Percentiles rank a stretch among this genome's conserved stretches.
Conservation (phyloP, 495 filamentous ascomycete genomes). For the Penicillium waksmanii region DNA sequence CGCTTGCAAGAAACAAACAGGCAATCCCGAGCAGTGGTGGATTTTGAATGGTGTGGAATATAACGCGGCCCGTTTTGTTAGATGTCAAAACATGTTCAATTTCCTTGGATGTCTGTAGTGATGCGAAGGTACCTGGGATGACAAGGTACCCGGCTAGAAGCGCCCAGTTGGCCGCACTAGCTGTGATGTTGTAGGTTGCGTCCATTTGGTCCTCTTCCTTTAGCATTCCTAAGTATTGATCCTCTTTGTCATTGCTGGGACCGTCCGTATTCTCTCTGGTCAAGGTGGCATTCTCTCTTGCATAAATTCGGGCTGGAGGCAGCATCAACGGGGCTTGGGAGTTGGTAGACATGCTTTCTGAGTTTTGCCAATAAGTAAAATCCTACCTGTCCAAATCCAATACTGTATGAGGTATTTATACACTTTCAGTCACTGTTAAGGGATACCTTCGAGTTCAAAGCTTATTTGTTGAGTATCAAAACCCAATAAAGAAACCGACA, state of each 20-base stretch:
- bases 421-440: too few species aligned
- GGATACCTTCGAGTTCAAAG: too few species aligned
- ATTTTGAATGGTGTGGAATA: conserved; percentile 9
- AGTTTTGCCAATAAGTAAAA: too few species aligned
- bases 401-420: too few species aligned
- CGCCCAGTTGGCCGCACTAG: conserved; percentile 4
- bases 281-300: background rate
- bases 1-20: conserved; percentile 9
- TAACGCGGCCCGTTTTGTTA: conserved; percentile 9
- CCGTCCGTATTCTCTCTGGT: background rate
- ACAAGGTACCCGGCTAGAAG: conserved; percentile 10
- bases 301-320: background rate
- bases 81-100: conserved; percentile 4
- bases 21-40: conserved; percentile 11
- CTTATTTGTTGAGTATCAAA: too few species aligned
- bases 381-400: too few species aligned
- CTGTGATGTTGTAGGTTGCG: conserved; percentile 3
- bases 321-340: background rate
- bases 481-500: too few species aligned
- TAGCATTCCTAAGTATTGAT: background rate
- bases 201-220: conserved; percentile 10
- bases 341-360: too few species aligned
- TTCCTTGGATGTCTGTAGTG: conserved; percentile 7
- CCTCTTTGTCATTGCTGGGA: background rate
- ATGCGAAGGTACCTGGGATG: conserved; percentile 8